phyloP scores from a whole-genome alignment of 2,329 filamentous ascomycete species.

The Colletotrichum sp. region DNA sequence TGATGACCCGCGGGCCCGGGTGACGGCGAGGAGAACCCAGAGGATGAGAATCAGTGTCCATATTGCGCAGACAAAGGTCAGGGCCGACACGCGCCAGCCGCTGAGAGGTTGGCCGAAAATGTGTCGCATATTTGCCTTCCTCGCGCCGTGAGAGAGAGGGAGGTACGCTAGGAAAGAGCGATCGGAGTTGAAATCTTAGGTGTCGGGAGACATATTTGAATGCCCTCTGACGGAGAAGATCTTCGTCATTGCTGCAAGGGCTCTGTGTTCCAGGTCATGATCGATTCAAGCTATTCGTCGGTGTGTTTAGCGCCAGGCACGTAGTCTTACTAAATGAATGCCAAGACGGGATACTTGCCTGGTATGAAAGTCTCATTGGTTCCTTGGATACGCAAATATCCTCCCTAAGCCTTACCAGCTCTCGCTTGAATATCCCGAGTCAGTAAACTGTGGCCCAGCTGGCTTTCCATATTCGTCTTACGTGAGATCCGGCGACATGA shows the following conservation, averaged over 20 bases:
- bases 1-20: neutral
- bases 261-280: neutral
- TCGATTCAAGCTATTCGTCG: neutral
- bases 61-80: neutral
- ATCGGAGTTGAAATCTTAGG: neutral
- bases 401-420: neutral
- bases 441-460: neutral
- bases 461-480: neutral
- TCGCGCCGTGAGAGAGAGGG: neutral
- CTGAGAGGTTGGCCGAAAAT: neutral
- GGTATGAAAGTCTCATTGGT: neutral
- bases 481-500: neutral
- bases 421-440: neutral
- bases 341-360: neutral
- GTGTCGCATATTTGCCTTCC: neutral
- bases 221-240: accelerated
- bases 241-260: neutral
- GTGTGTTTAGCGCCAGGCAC: neutral
- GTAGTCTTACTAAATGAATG: neutral
- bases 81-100: neutral
- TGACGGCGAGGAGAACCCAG: neutral
- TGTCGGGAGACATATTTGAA: neutral
- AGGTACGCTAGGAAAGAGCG: no score
- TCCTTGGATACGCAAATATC: neutral
- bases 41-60: neutral